Conservation (phyloP, 139 green algal genomes). For the Coelastrella sp. region DNA sequence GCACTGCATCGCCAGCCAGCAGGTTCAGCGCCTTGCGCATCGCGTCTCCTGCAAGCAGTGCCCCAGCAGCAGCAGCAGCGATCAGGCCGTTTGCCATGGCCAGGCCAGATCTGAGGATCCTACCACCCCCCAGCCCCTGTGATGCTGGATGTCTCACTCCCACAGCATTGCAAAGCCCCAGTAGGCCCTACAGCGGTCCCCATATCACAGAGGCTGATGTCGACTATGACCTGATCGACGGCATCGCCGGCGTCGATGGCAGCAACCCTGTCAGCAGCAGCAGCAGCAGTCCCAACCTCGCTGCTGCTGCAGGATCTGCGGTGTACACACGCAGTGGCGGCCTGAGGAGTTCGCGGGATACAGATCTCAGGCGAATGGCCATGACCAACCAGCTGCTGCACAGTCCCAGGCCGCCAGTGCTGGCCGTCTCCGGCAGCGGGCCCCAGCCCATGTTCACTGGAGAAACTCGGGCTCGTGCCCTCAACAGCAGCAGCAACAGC, state of each 20-base stretch:
- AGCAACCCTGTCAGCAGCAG: conserved; percentile 13
- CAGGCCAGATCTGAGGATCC: conserved; percentile 4
- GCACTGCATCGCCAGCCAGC: not conserved
- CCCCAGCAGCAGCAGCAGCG: not conserved
- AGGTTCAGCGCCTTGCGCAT: not conserved
- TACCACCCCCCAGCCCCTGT: not conserved
- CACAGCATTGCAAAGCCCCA: not conserved
- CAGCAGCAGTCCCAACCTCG: conserved; percentile 32
- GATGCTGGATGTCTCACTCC: conserved; percentile 4
- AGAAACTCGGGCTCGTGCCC: not conserved
- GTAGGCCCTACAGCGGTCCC: conserved; percentile 1
- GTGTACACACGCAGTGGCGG: conserved; percentile 6
- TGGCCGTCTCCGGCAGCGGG: not conserved
- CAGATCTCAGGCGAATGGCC: conserved; percentile 9
- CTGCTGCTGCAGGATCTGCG: not conserved
- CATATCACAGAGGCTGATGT: not conserved
- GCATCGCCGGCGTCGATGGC: not conserved
- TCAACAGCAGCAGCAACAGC: not conserved
- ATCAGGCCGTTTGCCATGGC: not conserved
- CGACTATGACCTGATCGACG: not conserved
- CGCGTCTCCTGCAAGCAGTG: not conserved
- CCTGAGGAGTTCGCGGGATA: conserved; percentile 22
- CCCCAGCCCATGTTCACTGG: conserved; percentile 16
- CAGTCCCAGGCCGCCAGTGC: not conserved
- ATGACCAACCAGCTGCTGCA: conserved; percentile 20